phyloP scores from a whole-genome alignment of 2,329 filamentous ascomycete species.

The Botryotinia calthae region DNA sequence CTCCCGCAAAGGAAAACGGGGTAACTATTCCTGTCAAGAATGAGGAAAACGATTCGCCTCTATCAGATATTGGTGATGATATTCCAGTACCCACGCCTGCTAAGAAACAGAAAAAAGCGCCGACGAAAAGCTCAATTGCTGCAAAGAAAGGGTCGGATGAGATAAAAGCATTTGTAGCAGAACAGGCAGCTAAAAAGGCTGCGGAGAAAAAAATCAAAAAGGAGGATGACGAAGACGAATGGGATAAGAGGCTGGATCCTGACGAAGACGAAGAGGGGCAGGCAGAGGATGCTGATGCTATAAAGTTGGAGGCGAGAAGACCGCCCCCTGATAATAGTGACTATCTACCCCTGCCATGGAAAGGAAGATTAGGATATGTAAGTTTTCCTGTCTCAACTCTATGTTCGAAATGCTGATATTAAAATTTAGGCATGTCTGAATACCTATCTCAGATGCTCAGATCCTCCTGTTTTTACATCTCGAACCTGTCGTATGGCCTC shows the following conservation, averaged over 20 bases:
- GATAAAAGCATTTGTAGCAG: slow-evolving; percentile 37
- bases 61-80: slow-evolving; percentile 26
- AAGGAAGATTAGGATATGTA: slow-evolving; percentile 84
- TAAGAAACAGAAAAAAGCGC: slow-evolving; percentile 34
- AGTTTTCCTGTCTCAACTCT: slow-evolving; percentile 36
- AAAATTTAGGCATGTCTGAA: slow-evolving; percentile 73
- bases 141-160: slow-evolving; percentile 38
- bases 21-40: slow-evolving; percentile 20
- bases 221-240: slow-evolving; percentile 32
- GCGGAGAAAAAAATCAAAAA: slow-evolving; percentile 32
- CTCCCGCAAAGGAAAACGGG: slow-evolving; percentile 21
- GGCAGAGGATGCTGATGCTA: slow-evolving; percentile 33
- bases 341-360: slow-evolving; percentile 85
- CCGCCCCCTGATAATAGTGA: slow-evolving; percentile 79
- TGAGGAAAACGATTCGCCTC: slow-evolving; percentile 28
- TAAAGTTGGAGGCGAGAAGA: slow-evolving; percentile 36
- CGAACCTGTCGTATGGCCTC: slow-evolving; percentile 88
- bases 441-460: slow-evolving; percentile 81
- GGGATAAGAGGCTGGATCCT: slow-evolving; percentile 33
- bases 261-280: slow-evolving; percentile 34
- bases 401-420: slow-evolving; percentile 12
- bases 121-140: slow-evolving; percentile 36
- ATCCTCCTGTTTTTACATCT: slow-evolving; percentile 83
- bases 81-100: slow-evolving; percentile 17
- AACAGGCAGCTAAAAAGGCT: slow-evolving; percentile 36